Base-by-base conservation (phyloP, 2,329 filamentous ascomycete genomes). In the Stagonosporopsis vannaccii region DNA sequence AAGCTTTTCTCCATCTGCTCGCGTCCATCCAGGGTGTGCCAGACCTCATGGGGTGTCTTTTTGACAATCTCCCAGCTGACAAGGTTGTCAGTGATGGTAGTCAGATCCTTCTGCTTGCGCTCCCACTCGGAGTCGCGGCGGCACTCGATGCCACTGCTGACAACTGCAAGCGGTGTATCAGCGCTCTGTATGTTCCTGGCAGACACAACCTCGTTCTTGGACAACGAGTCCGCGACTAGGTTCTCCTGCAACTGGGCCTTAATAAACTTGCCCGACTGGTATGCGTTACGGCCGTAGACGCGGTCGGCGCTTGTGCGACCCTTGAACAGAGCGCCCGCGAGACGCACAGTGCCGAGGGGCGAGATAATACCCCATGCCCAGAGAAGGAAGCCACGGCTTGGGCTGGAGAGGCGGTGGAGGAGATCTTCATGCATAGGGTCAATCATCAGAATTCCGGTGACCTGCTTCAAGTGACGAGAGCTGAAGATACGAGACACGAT, bases 201-300 rank as follows among this genome's bases (percentile, higher is more conserved):
- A 56, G 88, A 90, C 40, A 84, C 80, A 17, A 96, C 87, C 69
- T 99, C 95, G 30, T 90, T 90, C 74, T 88, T 89, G 13, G 92
- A 92, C 64, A 98, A 86, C 0, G 90, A 91, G 62, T 88, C 85
- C 0, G 93, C 93, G 28, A 97, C 92, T 1, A 98, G 82, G 62
- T 89, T 94, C 79, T 99, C 95, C 77, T 99, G 95, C 52, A 99
- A 82, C 77, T 93, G 91, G 4, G 92, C 90, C 74, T 96, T 97
- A 75, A 97, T 89, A 73, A 86, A 89, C 74, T 93, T 96, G 59
- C 90, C 91, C 22, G 83, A 84, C 75, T 96, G 91, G 70, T 92
- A 89, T 0, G 92, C 87, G 5, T 87, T 86, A 40, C 86, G 84
- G 12, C 95, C 95, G 76, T 90, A 96, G 11, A 97, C 87, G 9